Conservation (phyloP, 73 alveolate species). For the Paramecium tetraurelia region DNA sequence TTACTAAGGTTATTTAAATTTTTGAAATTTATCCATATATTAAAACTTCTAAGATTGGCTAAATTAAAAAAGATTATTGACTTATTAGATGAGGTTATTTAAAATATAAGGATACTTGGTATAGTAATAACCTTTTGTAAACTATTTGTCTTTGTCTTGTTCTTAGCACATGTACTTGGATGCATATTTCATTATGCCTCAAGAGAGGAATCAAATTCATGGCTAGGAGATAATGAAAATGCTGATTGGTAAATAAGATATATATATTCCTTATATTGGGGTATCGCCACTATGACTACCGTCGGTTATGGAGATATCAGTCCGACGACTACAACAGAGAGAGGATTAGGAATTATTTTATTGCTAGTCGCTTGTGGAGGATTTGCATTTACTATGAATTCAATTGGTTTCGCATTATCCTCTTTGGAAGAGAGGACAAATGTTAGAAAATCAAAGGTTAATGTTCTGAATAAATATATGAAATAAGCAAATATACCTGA, state of each 20-base stretch:
- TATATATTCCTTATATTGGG: slow-evolving; percentile 71
- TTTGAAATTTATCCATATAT: neutral
- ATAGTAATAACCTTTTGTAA: neutral
- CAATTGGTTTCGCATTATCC: slow-evolving; percentile 18
- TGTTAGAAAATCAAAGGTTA: neutral
- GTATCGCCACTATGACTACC: slow-evolving; percentile 74
- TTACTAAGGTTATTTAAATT: neutral
- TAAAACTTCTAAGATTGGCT: slow-evolving; percentile 13
- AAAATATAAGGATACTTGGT: neutral
- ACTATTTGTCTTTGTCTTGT: neutral
- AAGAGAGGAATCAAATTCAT: neutral
- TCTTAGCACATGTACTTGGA: slow-evolving; percentile 14
- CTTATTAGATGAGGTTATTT: neutral
- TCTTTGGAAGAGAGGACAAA: neutral
- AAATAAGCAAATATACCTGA: slow-evolving; percentile 59
- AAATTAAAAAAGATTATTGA: slow-evolving; percentile 10
- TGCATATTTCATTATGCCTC: neutral
- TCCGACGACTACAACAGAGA: slow-evolving; percentile 62
- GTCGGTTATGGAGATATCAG: slow-evolving; percentile 81
- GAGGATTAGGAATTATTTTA: slow-evolving; percentile 62
- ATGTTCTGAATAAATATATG: slow-evolving; percentile 55
- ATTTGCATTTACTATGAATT: slow-evolving; percentile 55
- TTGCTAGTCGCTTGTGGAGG: slow-evolving; percentile 51
- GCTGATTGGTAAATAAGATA: slow-evolving; percentile 37
- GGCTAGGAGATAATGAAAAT: neutral